Base-by-base conservation (phyloP, 768 basidiomycete genomes). In the Chlorophyllum brunneum region DNA sequence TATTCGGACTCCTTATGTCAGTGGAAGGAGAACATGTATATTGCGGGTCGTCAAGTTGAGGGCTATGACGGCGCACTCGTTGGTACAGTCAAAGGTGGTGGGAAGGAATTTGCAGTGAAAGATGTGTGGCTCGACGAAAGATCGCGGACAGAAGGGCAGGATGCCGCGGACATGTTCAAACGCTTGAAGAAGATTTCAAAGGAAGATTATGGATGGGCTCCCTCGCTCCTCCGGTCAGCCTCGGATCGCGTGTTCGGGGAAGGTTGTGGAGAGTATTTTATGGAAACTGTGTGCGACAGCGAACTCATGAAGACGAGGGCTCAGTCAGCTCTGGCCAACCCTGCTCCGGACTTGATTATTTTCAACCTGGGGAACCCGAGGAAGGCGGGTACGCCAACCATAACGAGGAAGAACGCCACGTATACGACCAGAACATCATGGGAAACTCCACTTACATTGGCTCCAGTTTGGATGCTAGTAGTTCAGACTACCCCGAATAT, bases 101-200 rank as follows among this genome's bases (percentile, higher is more conserved):
- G 47, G 34, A 37, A 11, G 11, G 6, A 22, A 5, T 18, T 45
- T 3, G 57, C 58, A 9, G 11, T 63, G 18, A 59, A 61, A 40
- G 59, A 63, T 31, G 58, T 59, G 4, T 63, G 60, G 60, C 48
- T 63, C 3, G 55, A 60, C 29, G 37, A 30, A 1, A 18, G 29
- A 5, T 46, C 60, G 7, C n/a, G 16, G 9, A 58, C 57, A 1
- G 58, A 61, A 31, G 11, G 18, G 2, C 26, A 59, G 23, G 56
- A 59, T n/a, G 56, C 58, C 31, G n/a, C 40, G 0, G 37, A 20
- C 22, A 52, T 63, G 20, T 56, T 57, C 37, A 10, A 46, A 8
- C 37, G 52, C 24, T 36, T 58, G n/a, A n/a, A n/a, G 16, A 8
- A 44, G 34, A 23, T 30, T 3, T 27, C 46, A 8, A 13, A 40